Base-by-base conservation (phyloP, 2,329 filamentous ascomycete species). In the Colletotrichum melonis region DNA sequence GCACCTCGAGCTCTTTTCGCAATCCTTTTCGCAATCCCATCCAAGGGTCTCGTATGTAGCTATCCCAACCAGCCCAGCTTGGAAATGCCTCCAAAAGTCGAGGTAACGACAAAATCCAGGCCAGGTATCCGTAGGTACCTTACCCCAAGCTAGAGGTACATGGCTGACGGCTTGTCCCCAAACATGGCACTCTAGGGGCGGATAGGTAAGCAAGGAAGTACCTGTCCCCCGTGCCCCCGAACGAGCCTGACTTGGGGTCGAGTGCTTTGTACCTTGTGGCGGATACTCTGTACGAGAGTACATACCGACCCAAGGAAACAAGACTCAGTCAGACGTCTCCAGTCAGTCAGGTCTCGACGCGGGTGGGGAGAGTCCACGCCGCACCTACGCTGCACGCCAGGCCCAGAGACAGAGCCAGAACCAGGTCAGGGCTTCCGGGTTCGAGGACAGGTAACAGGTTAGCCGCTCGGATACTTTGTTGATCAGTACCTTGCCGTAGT, bases 341-440 rank as follows among this genome's bases (percentile, higher is more conserved):
- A 70, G 56, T 59, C 67, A 58, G 63, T 59, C 67, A 58, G 63
- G 54, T 72, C 38, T 69, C 59, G 59, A 64, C 52, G 55, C 38
- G 62, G 63, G 67, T 73, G 70, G 71, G 71, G 71, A 73, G 60
- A 70, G 55, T 30, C 59, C 69, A 70, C 63, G 68, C 69, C 63
- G 63, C 64, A 55, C 56, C 32, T 24, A 7, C 62, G 62, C 69
- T 52, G 69, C 64, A 63, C 69, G 65, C 69, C 65, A 69, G 65
- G 63, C 28, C 57, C 63, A 56, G 46, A 67, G 64, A 67, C 71
- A 69, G 65, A 69, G 38, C 57, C 63, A 56, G 32, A 67, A 70
- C 70, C 71, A 71, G 71, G 71, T 73, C 71, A 73, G 71, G 71
- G 71, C 67, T 58, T 55, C 35, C 67, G 67, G 71, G 67, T 73